Percentiles rank a stretch among this genome's conserved stretches.
phyloP scores from a whole-genome alignment of 352 stramenopile species.

The Globisporangium solare region DNA sequence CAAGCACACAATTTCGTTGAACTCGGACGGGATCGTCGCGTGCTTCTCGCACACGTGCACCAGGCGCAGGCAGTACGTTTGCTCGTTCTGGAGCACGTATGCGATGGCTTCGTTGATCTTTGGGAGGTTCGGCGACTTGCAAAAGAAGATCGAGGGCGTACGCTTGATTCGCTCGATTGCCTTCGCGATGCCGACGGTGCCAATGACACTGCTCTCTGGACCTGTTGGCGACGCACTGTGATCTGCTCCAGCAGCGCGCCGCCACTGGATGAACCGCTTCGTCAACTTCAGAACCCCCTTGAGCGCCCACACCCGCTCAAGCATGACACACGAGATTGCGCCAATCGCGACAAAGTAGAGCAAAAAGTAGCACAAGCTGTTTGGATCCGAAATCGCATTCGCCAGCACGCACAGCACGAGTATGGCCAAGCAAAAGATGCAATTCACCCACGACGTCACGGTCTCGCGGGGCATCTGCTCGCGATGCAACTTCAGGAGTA shows the following conservation, averaged over 20 bases:
- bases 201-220: constrained; percentile 27
- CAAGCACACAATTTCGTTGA: no score
- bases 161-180: constrained; percentile 72
- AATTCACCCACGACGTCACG: constrained; percentile 62
- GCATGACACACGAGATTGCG: constrained; percentile 52
- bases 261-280: constrained; percentile 22
- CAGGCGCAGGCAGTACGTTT: constrained; percentile 85
- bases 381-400: constrained; percentile 46
- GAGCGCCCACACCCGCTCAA: constrained; percentile 54
- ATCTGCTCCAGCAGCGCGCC: constrained; percentile 1
- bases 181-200: constrained; percentile 61
- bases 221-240: neutral
- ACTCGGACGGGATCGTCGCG: constrained; percentile 1
- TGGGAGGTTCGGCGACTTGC: constrained; percentile 82
- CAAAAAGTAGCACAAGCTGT: constrained; percentile 42
- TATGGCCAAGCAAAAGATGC: constrained; percentile 42
- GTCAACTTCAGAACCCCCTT: constrained; percentile 46
- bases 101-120: constrained; percentile 90
- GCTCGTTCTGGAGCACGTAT: constrained; percentile 87
- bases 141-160: constrained; percentile 88
- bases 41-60: constrained; percentile 40
- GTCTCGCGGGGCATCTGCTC: constrained; percentile 68
- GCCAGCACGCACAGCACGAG: constrained; percentile 42
- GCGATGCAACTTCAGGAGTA: constrained; percentile 74
- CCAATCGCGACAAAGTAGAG: constrained; percentile 57